phyloP scores from a whole-genome alignment of 2,329 filamentous ascomycete genomes.

The Hypoxylon sp. region DNA sequence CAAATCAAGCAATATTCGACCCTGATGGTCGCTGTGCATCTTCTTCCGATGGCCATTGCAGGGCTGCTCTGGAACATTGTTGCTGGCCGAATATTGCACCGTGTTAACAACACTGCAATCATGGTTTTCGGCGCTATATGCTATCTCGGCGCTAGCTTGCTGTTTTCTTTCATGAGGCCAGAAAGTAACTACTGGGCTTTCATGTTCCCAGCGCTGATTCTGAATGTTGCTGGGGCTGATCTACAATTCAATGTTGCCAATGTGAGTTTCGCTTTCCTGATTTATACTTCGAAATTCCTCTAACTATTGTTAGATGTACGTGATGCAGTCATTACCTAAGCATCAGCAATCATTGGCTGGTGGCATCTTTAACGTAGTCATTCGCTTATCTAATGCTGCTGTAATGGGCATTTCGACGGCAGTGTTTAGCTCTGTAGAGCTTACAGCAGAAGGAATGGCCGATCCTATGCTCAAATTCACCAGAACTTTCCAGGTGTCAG shows the following conservation, averaged over 20 bases:
- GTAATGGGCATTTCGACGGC: conserved; percentile 75
- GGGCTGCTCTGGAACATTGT: conserved; percentile 75
- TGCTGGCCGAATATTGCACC: conserved; percentile 73
- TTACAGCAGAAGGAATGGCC: conserved; percentile 51
- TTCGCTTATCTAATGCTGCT: conserved; percentile 71
- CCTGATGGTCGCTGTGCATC: conserved; percentile 71
- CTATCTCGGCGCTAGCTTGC: conserved; percentile 61
- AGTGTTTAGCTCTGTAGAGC: conserved; percentile 67
- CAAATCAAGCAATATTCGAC: conserved; percentile 67
- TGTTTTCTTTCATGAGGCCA: conserved; percentile 70
- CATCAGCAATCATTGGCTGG: conserved; percentile 77
- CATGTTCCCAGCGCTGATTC: conserved; percentile 72
- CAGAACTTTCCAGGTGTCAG: conserved; percentile 66
- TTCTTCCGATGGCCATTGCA: conserved; percentile 76
- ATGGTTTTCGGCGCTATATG: conserved; percentile 63
- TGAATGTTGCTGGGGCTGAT: conserved; percentile 76
- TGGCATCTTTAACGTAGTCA: conserved; percentile 77
- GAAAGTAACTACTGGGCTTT: conserved; percentile 75
- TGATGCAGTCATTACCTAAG: conserved; percentile 74
- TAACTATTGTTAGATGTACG: conserved; percentile 70
- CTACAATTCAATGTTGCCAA: conserved; percentile 80
- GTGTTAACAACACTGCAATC: conserved; percentile 74
- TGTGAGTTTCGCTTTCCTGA: conserved; percentile 57
- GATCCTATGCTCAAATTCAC: conserved; percentile 66
- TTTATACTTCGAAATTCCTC: conserved; percentile 12